Conservation (phyloP, 345 rosid species). For the Populus alba region DNA sequence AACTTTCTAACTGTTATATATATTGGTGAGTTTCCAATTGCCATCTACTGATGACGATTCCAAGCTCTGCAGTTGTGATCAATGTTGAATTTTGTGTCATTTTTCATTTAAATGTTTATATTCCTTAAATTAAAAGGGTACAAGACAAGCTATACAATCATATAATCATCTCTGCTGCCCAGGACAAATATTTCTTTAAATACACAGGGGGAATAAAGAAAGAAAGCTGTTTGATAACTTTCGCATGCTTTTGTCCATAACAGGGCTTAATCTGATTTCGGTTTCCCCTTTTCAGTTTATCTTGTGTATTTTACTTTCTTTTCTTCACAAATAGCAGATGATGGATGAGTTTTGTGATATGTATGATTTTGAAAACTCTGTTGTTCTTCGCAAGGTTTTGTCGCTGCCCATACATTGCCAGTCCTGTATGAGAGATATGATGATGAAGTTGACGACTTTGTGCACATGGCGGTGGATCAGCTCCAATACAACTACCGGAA, state of each 20-base stretch:
- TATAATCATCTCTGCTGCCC: neutral
- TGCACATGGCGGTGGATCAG: constrained; percentile 47
- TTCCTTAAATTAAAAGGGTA: neutral
- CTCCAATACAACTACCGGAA: constrained; percentile 60
- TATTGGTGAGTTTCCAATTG: constrained; percentile 52
- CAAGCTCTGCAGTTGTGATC: neutral
- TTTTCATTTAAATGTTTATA: neutral
- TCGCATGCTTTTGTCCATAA: too few species aligned
- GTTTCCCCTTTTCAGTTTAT: neutral
- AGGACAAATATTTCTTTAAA: neutral
- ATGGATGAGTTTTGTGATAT: neutral
- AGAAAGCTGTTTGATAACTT: neutral
- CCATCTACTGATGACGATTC: neutral
- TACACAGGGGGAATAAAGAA: neutral
- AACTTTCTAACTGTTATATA: constrained; percentile 87
- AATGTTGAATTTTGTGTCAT: neutral
- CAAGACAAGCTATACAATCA: neutral
- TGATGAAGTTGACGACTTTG: constrained; percentile 65
- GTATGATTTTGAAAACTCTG: neutral
- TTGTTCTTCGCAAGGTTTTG: constrained; percentile 57
- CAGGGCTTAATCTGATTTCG: too few species aligned
- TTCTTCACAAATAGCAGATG: neutral
- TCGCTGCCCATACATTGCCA: constrained; percentile 90
- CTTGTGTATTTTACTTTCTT: neutral
- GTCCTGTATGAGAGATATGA: constrained; percentile 83